Base-by-base conservation (phyloP, 2,329 filamentous ascomycete species). In the Ramularia endophylla region DNA sequence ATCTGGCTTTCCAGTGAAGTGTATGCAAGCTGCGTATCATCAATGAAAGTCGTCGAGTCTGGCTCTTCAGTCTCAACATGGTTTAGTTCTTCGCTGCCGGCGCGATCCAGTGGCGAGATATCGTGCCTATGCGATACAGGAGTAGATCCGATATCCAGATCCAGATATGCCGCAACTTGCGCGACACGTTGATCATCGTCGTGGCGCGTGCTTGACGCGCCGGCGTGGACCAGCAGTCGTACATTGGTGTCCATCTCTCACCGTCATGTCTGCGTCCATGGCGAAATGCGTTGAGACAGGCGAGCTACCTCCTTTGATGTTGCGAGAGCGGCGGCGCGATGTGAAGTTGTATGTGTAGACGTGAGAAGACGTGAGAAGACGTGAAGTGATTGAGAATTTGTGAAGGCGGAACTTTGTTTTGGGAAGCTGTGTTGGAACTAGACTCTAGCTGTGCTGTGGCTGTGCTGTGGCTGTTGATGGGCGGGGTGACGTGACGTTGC, bases 1-100 rank as follows among this genome's bases (percentile, higher is more conserved):
- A 71, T 37, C 33, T 71, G 66, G 34, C 65, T 71, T 44, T 71
- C 61, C 8, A 71, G 38, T 2, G 57, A 64, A 25, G 58, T 53
- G 29, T 57, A 58, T 12, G 65, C 68, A 17, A 66, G 41, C 46
- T 72, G 69, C 5, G 69, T 69, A 40, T 70, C 63, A 20, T 70
- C 66, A 18, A 71, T 53, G 36, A 45, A 56, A 11, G 47, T 47
- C 9, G 38, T 44, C 6, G 43, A 32, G n/a, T 51, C 41, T 27
- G 43, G 43, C 13, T 22, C 16, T 16, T 17, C 27, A 20, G 20
- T 8, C n/a, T n/a, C 13, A 16, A 17, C 37, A 34, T 19, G 15
- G 13, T 15, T 22, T n/a, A n/a, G n/a, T 9, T 32, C 37, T 17
- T 34, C 19, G 12, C 29, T 12, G 16, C 17, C 27, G 8, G 19